Evolutionary conservation across 2,329 filamentous ascomycete genomes (phyloP), one percentile per base, ranked within the genome.

Genomic region (Nigrospora sphaerica): DNA sequence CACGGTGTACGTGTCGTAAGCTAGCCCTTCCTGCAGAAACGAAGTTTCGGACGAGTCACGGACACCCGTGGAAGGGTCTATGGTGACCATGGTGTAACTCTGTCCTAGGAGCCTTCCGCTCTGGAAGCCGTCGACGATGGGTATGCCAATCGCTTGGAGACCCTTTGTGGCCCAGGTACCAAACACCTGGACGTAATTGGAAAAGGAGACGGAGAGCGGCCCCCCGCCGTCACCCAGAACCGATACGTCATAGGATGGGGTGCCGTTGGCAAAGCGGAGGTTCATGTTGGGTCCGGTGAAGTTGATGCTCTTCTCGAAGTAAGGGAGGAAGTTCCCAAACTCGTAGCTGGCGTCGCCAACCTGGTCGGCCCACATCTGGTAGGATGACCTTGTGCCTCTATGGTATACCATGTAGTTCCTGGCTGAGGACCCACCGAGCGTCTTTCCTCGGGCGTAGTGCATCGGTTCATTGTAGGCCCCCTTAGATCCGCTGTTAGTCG

Each of bases 101-200:
- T 54, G 55, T 12, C 71, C 72, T 23, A 65, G 50, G 5, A 76
- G 54, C 4, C 54, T 54, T 16, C 73, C 72, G 32, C 59, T 62
- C 46, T 68, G 66, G 49, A 72, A 71, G n/a, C 66, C 71, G 3
- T 56, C 18, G 2, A 57, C 57, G 1, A 52, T 38, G 12, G 57
- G 49, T 28, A 76, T 56, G 1, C 72, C 72, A n/a, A 74, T 62
- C 0, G 62, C 61, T 18, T 67, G 50, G 45, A 75, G 58, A 2
- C 62, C 70, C 9, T 55, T 52, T 6, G 52, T 56, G 52, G 62
- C 63, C 65, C 66, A 73, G 7, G 62, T 67, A 5, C 61, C 59
- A 28, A 69, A 68, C 0, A 64, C 55, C 47, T 63, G 57, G 3
- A 61, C 67, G 36, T 61, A 73, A 42, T 71, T 69, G 2, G 64